Base-by-base conservation (phyloP, 75 land plant species). In the Isoetes taiwanensis region DNA sequence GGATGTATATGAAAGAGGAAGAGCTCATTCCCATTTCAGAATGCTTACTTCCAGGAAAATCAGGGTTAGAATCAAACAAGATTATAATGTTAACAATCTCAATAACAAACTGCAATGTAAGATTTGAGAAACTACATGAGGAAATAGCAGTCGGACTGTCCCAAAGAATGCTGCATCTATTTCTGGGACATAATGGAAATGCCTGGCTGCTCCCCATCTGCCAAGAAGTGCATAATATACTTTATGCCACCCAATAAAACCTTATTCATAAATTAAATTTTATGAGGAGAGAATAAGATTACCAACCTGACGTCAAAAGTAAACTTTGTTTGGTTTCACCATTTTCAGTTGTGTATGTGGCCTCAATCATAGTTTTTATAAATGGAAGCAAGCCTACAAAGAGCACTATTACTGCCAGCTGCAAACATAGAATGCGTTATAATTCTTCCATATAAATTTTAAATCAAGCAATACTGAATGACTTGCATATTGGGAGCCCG, bases 171-270 rank as follows among this genome's bases (percentile, higher is more conserved):
- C 78, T 27, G 89, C 82, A 56, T 66, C 54, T 63, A 91, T 91
- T 65, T 91, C 97, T 34, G 96, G 95, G 16, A 78, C 76, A 71
- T 91, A 91, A 56, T 91, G 97, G 65, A 86, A 91, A 64, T 91
- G 97, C 43, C 97, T 87, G 52, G 97, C 62, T 39, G 83, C 33
- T 24, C 85, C 83, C 97, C 94, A 91, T 94, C 97, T 91, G 77
- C 39, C 9, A 14, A 10, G 9, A 10, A 37, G 12, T n/a, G n/a
- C n/a, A n/a, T n/a, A n/a, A n/a, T n/a, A n/a, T n/a, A n/a, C n/a
- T n/a, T n/a, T n/a, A n/a, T n/a, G n/a, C n/a, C n/a, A n/a, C n/a
- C n/a, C n/a, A n/a, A n/a, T n/a, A n/a, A n/a, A n/a, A n/a, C n/a
- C n/a, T n/a, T n/a, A n/a, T n/a, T n/a, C n/a, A n/a, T n/a, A n/a